Base-by-base conservation (phyloP, 2,329 filamentous ascomycete species). In the Colletotrichum sp. region DNA sequence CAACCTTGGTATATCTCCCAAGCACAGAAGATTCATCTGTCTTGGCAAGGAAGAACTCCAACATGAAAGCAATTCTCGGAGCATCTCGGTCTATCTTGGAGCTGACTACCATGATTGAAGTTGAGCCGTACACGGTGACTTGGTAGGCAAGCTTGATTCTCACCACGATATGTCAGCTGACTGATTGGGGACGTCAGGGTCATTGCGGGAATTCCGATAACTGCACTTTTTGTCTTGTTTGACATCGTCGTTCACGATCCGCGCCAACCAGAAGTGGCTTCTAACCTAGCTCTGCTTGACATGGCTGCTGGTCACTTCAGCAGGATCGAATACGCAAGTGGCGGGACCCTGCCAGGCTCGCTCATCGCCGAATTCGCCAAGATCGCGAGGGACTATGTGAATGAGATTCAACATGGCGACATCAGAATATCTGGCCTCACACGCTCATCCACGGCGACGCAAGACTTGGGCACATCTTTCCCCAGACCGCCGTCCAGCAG, bases 221-320 rank as follows among this genome's bases (percentile, higher is more conserved):
- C 82, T 0, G 83, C 84, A 0, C 77, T 86, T 1, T 85, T 87
- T 32, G 83, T 86, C 10, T 77, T 87, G 2, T 87, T 87, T 64
- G 86, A 87, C 68, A 80, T 85, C 14, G 82, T 87, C 2, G 78
- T 86, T 7, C 84, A 85, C 72, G 81, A 85, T 55, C 85, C 84
- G 2, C 77, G 66, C 6, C 81, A 85, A 36, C 78, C 80, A 0
- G 84, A 86, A 39, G 85, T 82, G 1, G 69, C 63, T 7, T 81
- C 77, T 4, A 86, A 87, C 67, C 80, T 88, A 2, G 81, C 83
- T 4, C 79, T 86, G 1, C 80, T 88, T 12, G 86, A 87, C 61
- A 82, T 87, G 73, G 85, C 80, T 6, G 84, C 83, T 9, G 86
- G 85, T 2, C 85, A 88, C 75, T 88, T 88, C 60, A 85, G 83